Evolutionary conservation across 169 alveolate genomes (phyloP).

Genomic region (Plasmodium relictum): DNA sequence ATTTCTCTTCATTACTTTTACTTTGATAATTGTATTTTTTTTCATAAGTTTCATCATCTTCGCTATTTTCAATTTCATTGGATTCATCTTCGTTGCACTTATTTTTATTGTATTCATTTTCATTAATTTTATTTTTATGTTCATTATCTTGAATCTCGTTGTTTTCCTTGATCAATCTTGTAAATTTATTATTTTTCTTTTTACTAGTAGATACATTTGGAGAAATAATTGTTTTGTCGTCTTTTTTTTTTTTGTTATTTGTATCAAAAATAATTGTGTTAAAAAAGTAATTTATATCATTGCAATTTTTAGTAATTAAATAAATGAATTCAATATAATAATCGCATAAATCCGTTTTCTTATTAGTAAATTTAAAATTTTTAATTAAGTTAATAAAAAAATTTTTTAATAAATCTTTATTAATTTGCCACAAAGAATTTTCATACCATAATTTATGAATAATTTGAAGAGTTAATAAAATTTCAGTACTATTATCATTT

Average conservation of each 20-base stretch:
- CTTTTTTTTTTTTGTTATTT: not conserved
- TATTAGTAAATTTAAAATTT: slow-evolving; percentile 64
- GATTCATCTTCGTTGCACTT: not conserved
- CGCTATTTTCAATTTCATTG: slow-evolving; percentile 14
- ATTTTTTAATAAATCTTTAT: slow-evolving; percentile 42
- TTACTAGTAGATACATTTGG: not conserved
- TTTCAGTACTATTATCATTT: slow-evolving; percentile 8
- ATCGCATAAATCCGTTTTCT: slow-evolving; percentile 51
- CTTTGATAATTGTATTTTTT: slow-evolving; percentile 6
- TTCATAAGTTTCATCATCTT: slow-evolving; percentile 6
- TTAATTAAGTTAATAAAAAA: slow-evolving; percentile 45
- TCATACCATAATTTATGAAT: slow-evolving; percentile 61
- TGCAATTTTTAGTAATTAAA: slow-evolving; percentile 28
- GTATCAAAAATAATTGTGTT: slow-evolving; percentile 39
- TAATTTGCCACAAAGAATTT: slow-evolving; percentile 72
- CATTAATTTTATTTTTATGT: not conserved
- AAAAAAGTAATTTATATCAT: slow-evolving; percentile 58
- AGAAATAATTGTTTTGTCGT: too few species aligned
- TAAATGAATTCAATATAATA: slow-evolving; percentile 63
- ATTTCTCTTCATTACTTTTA: slow-evolving; percentile 17
- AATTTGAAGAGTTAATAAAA: slow-evolving; percentile 47
- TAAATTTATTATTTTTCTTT: not conserved
- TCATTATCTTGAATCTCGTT: not conserved
- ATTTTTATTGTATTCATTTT: not conserved
- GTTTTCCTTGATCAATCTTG: not conserved